These are phyloP conservation scores for Lentinula lateritia DNA, from an alignment of 768 basidiomycete genomes.

Conservation along the genomic window DNA sequence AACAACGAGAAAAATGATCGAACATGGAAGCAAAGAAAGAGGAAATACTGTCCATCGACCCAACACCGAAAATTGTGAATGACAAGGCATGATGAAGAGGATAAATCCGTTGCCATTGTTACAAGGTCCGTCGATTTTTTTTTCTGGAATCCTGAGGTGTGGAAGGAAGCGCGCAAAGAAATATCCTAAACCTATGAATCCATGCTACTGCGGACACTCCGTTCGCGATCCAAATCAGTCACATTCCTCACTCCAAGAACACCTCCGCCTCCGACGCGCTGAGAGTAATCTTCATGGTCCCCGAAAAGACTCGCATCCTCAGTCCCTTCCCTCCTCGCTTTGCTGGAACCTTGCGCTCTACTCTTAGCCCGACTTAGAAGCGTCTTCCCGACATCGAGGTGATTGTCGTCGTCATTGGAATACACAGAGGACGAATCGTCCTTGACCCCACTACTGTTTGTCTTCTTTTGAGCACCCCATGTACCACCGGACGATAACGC, in stretches of 20 bases:
- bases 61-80: background rate
- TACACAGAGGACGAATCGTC: constrained; percentile 3
- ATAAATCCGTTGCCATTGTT: background rate
- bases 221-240: constrained; percentile 1
- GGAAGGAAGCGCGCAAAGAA: background rate
- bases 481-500: background rate
- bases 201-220: constrained; percentile 2
- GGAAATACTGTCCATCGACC: background rate
- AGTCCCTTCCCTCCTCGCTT: background rate
- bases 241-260: background rate
- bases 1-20: background rate
- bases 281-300: constrained; percentile 5
- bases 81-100: background rate
- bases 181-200: background rate
- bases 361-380: background rate
- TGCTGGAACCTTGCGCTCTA: background rate
- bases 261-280: background rate
- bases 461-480: background rate
- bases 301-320: constrained; percentile 4
- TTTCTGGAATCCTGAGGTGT: background rate
- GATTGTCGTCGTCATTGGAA: background rate
- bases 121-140: background rate
- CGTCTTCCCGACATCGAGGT: background rate
- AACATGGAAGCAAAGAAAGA: background rate
- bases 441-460: background rate